Evolutionary conservation across 805 yeast genomes (phyloP).

Genomic region (Cyberlindnera subsufficiens): DNA sequence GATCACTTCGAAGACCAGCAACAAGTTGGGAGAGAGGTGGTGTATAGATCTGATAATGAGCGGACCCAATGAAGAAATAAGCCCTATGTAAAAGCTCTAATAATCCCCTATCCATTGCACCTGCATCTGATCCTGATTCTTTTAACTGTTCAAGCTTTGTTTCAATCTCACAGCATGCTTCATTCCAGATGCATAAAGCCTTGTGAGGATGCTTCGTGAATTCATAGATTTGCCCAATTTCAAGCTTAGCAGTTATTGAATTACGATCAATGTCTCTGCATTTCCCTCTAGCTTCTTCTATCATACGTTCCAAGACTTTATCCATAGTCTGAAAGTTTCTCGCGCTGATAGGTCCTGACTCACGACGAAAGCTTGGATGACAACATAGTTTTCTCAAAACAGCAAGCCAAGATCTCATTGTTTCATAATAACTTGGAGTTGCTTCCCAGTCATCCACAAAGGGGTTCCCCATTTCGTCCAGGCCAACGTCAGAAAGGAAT

Average conservation of each 20-base stretch:
- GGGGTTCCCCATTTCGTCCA: slow-evolving; percentile 42
- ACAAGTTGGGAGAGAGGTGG: slow-evolving; percentile 25
- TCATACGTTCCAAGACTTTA: slow-evolving; percentile 63
- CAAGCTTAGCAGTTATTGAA: slow-evolving; percentile 39
- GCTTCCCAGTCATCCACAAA: slow-evolving; percentile 43
- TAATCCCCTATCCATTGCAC: slow-evolving; percentile 35
- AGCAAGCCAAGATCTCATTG: slow-evolving; percentile 66
- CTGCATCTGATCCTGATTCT: slow-evolving; percentile 13
- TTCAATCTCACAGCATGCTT: slow-evolving; percentile 20
- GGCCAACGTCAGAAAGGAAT: slow-evolving; percentile 53
- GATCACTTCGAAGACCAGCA: slow-evolving; percentile 20
- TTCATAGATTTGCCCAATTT: slow-evolving; percentile 68
- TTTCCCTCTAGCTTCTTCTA: slow-evolving; percentile 46
- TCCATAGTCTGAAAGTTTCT: slow-evolving; percentile 44
- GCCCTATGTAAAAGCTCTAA: slow-evolving; percentile 65
- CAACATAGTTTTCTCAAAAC: slow-evolving; percentile 76
- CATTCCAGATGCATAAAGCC: slow-evolving; percentile 44
- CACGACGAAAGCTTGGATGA: slow-evolving; percentile 50
- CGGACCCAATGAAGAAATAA: slow-evolving; percentile 72
- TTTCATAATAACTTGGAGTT: slow-evolving; percentile 31
- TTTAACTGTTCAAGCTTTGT: slow-evolving; percentile 6
- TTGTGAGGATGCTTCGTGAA: slow-evolving; percentile 40
- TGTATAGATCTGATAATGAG: slow-evolving; percentile 51
- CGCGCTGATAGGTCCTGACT: neutral
- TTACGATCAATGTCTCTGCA: slow-evolving; percentile 43